Percentiles rank a stretch among this genome's conserved stretches.
phyloP scores from a whole-genome alignment of 2,329 filamentous ascomycete species.

The Clonostachys sp. region DNA sequence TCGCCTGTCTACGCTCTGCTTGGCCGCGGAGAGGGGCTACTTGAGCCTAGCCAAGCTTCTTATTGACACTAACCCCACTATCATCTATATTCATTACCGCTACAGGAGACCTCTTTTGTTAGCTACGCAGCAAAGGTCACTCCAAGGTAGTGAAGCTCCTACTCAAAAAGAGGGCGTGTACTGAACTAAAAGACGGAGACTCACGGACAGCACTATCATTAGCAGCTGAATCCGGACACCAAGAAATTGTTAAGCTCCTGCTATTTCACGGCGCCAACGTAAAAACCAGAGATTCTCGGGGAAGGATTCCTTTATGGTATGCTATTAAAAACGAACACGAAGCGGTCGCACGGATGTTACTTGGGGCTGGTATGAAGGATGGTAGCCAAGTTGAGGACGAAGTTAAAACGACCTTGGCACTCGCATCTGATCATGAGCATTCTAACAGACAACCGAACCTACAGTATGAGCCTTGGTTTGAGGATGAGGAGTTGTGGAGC shows the following conservation, averaged over 20 bases:
- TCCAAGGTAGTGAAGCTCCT: constrained; percentile 1
- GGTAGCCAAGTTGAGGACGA: too few species aligned
- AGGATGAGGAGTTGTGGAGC: too few species aligned
- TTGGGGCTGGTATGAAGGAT: not conserved
- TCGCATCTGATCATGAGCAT: too few species aligned
- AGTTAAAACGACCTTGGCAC: too few species aligned
- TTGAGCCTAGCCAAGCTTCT: too few species aligned
- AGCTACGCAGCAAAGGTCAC: not conserved
- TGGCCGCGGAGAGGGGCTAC: too few species aligned
- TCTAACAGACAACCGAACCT: too few species aligned
- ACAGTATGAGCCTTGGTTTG: too few species aligned
- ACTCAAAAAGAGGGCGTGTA: not conserved
- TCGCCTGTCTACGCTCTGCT: too few species aligned
- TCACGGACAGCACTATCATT: not conserved
- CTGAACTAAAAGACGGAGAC: not conserved
- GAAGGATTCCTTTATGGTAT: not conserved
- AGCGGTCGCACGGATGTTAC: not conserved
- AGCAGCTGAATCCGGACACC: not conserved
- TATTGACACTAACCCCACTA: too few species aligned
- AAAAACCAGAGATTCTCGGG: not conserved
- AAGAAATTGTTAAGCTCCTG: not conserved
- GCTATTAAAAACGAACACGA: not conserved
- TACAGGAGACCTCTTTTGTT: not conserved
- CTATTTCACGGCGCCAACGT: not conserved
- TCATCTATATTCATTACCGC: too few species aligned